Percentiles rank a stretch among this genome's conserved stretches.
Conservation (phyloP, 2,329 filamentous ascomycete species). For the Apiospora rasikravindrae region DNA sequence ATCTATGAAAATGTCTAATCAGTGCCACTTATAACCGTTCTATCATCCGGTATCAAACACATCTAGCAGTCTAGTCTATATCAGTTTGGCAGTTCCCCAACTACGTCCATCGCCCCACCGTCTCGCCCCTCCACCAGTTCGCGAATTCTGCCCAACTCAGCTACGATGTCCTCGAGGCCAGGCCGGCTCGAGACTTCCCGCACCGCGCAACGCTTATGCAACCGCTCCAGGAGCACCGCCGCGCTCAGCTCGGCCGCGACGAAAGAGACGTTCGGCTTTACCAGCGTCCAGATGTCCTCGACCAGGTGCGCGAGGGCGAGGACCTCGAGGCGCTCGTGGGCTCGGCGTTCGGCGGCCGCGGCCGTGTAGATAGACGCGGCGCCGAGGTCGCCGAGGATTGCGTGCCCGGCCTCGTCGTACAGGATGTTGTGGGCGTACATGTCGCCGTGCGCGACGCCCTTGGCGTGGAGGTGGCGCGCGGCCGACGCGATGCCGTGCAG, state of each 20-base stretch:
- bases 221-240: neutral
- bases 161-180: neutral
- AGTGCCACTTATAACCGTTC: neutral
- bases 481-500: conserved; percentile 48
- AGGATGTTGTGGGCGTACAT: conserved; percentile 55
- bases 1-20: neutral
- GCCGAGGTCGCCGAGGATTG: conserved; percentile 53
- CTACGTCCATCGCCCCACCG: neutral
- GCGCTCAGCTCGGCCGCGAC: neutral
- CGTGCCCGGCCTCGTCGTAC: conserved; percentile 45
- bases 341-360: conserved; percentile 28
- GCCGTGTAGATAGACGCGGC: conserved; percentile 51
- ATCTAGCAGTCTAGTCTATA: neutral
- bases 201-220: conserved; percentile 12
- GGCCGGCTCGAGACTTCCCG: neutral
- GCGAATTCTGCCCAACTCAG: neutral
- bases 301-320: conserved; percentile 53
- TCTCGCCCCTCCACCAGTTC: neutral
- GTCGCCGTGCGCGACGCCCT: conserved; percentile 52
- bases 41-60: neutral
- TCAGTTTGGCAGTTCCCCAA: neutral
- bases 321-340: conserved; percentile 49
- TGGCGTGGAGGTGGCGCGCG: conserved; percentile 48
- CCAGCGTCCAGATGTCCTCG: conserved; percentile 49
- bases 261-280: conserved; percentile 25